A percentile compares a stretch with the other conserved stretches of the same genome.
phyloP scores from a whole-genome alignment of 768 basidiomycete genomes.

The Pulveroboletus sp. region DNA sequence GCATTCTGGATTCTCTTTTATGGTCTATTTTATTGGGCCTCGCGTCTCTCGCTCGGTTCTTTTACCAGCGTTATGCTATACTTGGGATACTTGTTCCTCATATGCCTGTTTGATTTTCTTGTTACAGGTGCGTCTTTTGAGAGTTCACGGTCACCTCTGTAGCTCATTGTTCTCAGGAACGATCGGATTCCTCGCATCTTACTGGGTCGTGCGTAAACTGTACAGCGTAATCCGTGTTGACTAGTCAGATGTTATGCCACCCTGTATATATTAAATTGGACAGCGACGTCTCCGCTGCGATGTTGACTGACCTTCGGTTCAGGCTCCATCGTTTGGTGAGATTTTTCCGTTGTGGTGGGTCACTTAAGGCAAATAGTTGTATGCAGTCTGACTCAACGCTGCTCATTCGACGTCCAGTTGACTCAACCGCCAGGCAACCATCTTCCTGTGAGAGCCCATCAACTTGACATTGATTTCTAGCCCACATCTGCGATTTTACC shows the following conservation, averaged over 20 bases:
- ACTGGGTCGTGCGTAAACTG: conserved; percentile 82
- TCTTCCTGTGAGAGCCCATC: neutral
- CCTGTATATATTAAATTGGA: conserved; percentile 11
- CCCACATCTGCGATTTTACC: neutral
- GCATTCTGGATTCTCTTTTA: conserved; percentile 89
- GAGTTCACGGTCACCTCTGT: neutral
- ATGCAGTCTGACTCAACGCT: neutral
- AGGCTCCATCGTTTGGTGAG: neutral
- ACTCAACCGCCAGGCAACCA: no score
- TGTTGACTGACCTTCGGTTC: neutral
- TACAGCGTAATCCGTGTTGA: conserved; percentile 83
- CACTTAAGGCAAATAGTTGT: neutral
- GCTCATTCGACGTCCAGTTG: neutral
- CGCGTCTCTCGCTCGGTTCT: conserved; percentile 80
- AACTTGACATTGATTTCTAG: neutral
- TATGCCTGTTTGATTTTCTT: conserved; percentile 82
- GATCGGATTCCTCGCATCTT: conserved; percentile 87
- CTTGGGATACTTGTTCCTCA: conserved; percentile 83
- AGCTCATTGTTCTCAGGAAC: conserved; percentile 50
- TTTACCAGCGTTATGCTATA: conserved; percentile 79
- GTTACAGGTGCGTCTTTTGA: conserved; percentile 57
- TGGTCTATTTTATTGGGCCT: conserved; percentile 84
- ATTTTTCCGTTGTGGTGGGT: neutral
- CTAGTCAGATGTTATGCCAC: conserved; percentile 21
- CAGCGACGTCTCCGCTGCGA: neutral